Base-by-base conservation (phyloP, 208 protist species). In the Trypanosoma melophagium region DNA sequence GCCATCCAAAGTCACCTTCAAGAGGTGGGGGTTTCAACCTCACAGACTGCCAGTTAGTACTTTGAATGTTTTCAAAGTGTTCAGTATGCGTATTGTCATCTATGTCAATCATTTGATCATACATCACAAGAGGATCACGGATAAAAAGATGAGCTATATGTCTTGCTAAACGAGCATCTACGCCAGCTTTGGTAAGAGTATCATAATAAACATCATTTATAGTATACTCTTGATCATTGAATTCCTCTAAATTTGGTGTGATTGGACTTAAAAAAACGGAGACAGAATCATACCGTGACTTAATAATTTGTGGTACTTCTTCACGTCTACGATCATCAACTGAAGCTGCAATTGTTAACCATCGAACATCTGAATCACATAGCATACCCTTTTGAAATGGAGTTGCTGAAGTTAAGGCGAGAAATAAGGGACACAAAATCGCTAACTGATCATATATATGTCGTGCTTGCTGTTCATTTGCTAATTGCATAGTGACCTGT, bases 41-140 rank as follows among this genome's bases (percentile, higher is more conserved):
- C 44, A 99, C 87, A 13, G 97, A 98, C 72, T 99, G 96, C 98
- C 98, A 99, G 77, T 99, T 99, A 44, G 97, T 99, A 3, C 93
- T 97, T 69, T 99, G 97, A 69, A 99, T 98, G 76, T 99, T 99
- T 75, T 99, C 98, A 87, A 99, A 99, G 72, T 99, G 98, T 66
- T 99, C 98, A 17, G 80, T 91, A 65, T 94, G 65, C 7, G 87
- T 92, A 2, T 58, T 69, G 75, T 99, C 97, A 67, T 99, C 96
- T 53, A 98, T 87, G 66, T 98, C 94, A 64, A 97, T 89, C 80
- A 89, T 92, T 68, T 92, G 77, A 58, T 92, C 80, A 67, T 97
- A 99, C 54, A 99, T 88, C 2, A 99, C 98, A 0, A 99, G 85
- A 24, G 98, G 98, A 83, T 99, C 98, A 21, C 98, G 92, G 65